These are phyloP conservation scores for slime mould (Dictyostelium discoideum) DNA, from an alignment of 78 protist species.

Conservation along the genomic window dicty_2.7 NC_007089.4:140001-140500, in stretches of 20 bases:
- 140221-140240: neutral
- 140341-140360: neutral
- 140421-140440: neutral
- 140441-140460: neutral
- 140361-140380: neutral
- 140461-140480: neutral
- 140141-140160: neutral
- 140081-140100: neutral
- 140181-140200: slow-evolving; percentile 45
- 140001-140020: neutral
- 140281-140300: neutral
- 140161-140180: slow-evolving; percentile 42
- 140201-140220: slow-evolving; percentile 25
- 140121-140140: neutral
- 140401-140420: neutral
- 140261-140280: slow-evolving; percentile 2
- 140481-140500: neutral
- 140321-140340: neutral
- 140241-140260: slow-evolving; percentile 3
- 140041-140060: slow-evolving; percentile 6
- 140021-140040: slow-evolving; percentile 45
- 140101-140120: neutral
- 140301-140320: neutral
- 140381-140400: slow-evolving; percentile 6
- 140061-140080: neutral